Base-by-base conservation (phyloP, 306 rosid genomes). In the Vigna angularis region DNA sequence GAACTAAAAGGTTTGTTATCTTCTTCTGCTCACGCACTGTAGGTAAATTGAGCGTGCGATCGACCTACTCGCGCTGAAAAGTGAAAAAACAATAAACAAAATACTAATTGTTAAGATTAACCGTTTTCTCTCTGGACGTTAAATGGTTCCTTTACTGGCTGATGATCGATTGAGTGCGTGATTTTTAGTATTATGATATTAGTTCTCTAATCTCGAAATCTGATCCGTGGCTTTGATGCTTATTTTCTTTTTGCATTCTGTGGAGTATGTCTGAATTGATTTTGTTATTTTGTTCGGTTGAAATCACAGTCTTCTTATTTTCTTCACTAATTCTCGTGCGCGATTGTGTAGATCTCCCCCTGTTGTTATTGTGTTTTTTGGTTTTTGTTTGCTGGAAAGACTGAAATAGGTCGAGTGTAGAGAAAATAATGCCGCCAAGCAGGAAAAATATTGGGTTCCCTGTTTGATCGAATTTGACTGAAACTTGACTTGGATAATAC, bases 1-100 rank as follows among this genome's bases (percentile, higher is more conserved):
- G 84, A 84, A 79, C 86, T 95, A 51, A 74, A 79, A 85, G 98
- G 98, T 95, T 73, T 20, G n/a, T 70, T 61, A 51, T n/a, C 76
- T 70, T 66, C 48, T 56, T 66, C n/a, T 45, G 45, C 38, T 66
- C 8, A 26, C 10, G 61, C 75, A 77, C 67, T 14, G 13, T 70
- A 53, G 42, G 16, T 68, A 24, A 76, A 57, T 47, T 56, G 65
- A 47, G 70, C 52, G 73, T 38, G 53, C 44, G 68, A 42, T 62
- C 20, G 15, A 59, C 48, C 26, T 75, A 16, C 15, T 50, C 66
- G 22, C 22, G 57, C 55, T 44, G 2, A 11, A 40, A 45, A 11
- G 15, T 45, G 50, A 45, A 45, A 9, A 45, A 30, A 2, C 14
- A 38, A 22, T 22, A 1, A 40, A 15, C 49, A 3, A 22, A 14